phyloP scores from a whole-genome alignment of 805 yeast genomes.

The Teunomyces aglyptinius region DNA sequence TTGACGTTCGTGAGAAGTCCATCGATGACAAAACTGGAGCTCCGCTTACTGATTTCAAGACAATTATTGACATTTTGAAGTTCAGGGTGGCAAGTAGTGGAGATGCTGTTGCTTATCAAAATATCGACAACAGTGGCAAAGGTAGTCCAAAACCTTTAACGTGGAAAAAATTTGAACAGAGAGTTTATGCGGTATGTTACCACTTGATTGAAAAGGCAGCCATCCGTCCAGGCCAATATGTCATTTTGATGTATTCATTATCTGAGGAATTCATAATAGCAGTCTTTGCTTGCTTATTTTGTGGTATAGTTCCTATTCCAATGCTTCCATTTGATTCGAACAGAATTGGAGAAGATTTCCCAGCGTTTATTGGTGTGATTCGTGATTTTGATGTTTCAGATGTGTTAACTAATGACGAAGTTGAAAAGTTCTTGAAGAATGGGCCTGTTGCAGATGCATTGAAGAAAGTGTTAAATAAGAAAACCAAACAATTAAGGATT shows the following conservation, averaged over 20 bases:
- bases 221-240: constrained; percentile 66
- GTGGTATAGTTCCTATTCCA: constrained; percentile 79
- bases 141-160: constrained; percentile 38
- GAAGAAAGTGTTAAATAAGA: constrained; percentile 43
- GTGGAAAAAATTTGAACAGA: constrained; percentile 81
- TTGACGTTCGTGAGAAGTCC: constrained; percentile 73
- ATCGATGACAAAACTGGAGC: constrained; percentile 75
- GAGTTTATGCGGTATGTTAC: constrained; percentile 71
- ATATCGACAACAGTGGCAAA: constrained; percentile 35
- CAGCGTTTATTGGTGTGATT: constrained; percentile 62
- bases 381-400: constrained; percentile 69
- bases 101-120: constrained; percentile 74
- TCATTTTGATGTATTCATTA: constrained; percentile 79
- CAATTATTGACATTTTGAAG: constrained; percentile 71
- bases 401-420: constrained; percentile 74
- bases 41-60: constrained; percentile 68
- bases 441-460: constrained; percentile 62
- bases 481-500: constrained; percentile 45
- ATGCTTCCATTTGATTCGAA: constrained; percentile 66
- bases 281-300: constrained; percentile 78
- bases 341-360: constrained; percentile 70
- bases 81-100: constrained; percentile 73
- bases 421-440: constrained; percentile 64
- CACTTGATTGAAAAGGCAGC: constrained; percentile 67
- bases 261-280: constrained; percentile 85